Conservation (phyloP, 345 rosid species). For the Gossypium ekmanianum region DNA sequence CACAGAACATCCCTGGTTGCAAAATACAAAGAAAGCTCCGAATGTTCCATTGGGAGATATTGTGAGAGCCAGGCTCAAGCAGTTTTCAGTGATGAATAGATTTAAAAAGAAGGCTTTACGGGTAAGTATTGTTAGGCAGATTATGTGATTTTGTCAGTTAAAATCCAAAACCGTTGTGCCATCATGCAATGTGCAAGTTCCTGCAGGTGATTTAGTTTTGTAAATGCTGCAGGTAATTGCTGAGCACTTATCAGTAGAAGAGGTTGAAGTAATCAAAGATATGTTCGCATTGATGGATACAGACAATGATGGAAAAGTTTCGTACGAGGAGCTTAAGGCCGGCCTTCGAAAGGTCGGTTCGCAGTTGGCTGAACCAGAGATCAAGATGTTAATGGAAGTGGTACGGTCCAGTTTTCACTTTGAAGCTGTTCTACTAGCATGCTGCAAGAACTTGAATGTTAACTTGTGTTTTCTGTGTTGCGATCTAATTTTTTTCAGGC, state of each 20-base stretch:
- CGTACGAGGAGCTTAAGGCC: conserved; percentile 71
- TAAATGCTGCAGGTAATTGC: conserved; percentile 77
- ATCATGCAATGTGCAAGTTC: neutral
- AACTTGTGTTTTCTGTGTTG: neutral
- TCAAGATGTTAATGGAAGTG: conserved; percentile 98
- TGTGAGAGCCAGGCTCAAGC: conserved; percentile 88
- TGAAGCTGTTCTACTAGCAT: neutral
- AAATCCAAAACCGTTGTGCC: neutral
- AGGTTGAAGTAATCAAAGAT: conserved; percentile 89
- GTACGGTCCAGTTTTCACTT: conserved; percentile 33
- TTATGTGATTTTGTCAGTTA: conserved; percentile 11
- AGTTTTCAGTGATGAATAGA: conserved; percentile 93
- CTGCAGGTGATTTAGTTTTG: conserved; percentile 10
- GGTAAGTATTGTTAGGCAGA: conserved; percentile 40
- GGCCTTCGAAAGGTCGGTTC: conserved; percentile 94
- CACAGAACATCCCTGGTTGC: conserved; percentile 89
- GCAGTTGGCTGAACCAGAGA: conserved; percentile 87
- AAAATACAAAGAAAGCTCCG: conserved; percentile 89
- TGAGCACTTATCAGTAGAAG: conserved; percentile 75
- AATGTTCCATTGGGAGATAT: conserved; percentile 96
- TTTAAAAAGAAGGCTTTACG: conserved; percentile 90
- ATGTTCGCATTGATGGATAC: conserved; percentile 91
- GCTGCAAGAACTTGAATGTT: neutral
- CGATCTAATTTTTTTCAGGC: conserved; percentile 49
- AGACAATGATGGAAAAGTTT: conserved; percentile 77